A percentile compares a stretch with the other conserved stretches of the same genome.
These are phyloP conservation scores for Aspergillus tanneri DNA, from an alignment of 2,329 filamentous ascomycete genomes.

Conservation along the genomic window DNA sequence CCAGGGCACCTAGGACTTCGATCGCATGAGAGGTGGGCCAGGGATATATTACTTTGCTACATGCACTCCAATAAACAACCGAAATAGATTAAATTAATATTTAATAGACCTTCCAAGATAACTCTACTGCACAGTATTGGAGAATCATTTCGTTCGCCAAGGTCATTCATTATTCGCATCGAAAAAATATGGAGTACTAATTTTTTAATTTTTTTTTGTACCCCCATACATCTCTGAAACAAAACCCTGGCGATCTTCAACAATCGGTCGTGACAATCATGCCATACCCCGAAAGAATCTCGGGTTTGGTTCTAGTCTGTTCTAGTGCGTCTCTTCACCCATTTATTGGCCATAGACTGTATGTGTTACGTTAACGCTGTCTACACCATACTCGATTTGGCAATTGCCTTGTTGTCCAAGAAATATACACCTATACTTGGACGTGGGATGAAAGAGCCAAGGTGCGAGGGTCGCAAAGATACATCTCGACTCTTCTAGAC, in stretches of 20 bases:
- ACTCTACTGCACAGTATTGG: no score
- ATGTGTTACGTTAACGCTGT: conserved; percentile 6
- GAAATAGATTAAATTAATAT: background rate
- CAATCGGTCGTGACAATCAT: background rate
- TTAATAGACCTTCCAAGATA: background rate
- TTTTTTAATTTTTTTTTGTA: no score
- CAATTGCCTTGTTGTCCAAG: no score
- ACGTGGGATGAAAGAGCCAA: background rate
- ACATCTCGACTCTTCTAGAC: no score
- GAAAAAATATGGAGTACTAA: no score
- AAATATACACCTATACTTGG: no score
- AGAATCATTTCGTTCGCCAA: no score
- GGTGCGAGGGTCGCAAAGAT: no score
- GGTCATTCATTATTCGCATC: no score
- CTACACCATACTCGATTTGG: conserved; percentile 1
- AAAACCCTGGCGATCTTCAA: no score
- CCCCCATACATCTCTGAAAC: no score
- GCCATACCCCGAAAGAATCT: conserved; percentile 1
- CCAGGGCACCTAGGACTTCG: background rate
- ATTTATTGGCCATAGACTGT: conserved; percentile 2
- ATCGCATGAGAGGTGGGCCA: background rate
- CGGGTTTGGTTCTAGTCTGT: conserved; percentile 14
- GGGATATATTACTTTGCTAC: no score
- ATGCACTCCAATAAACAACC: background rate
- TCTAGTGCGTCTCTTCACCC: conserved; percentile 5